Base-by-base conservation (phyloP, 345 rosid species). In the Eucalyptus globulus region DNA sequence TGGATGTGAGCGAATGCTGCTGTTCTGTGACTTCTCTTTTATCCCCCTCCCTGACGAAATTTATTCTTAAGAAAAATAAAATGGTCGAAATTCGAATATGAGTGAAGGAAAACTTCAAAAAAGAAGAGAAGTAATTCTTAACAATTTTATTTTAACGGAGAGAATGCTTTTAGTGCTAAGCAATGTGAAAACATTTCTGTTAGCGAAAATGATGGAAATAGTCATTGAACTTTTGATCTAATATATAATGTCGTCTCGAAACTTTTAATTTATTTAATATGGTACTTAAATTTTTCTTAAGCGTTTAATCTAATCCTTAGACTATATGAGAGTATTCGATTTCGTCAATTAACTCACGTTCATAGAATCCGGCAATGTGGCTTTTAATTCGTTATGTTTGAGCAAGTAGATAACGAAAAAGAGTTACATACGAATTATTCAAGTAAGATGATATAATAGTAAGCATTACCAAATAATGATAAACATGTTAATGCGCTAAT, bases 301-400 rank as follows among this genome's bases (percentile, higher is more conserved):
- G 27, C 11, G 1, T 21, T 37, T 4, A 40, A 37, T 76, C 5
- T 76, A 21, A 9, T 21, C 9, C 27, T 4, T n/a, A 13, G 4
- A n/a, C 0, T 19, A 1, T 21, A 3, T 3, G 27, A 76, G 24
- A 76, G 29, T 40, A 5, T 21, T 76, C 0, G 2, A 21, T 21
- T 7, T 6, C 3, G 3, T 40, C 27, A 12, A 40, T 76, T 76
- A 76, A 76, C 27, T 76, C 14, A 11, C 24, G 1, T 21, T 37
- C 3, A 40, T 1, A 37, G 0, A 76, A 76, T 37, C 4, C 1
- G 1, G 14, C 0, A 0, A 10, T 9, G 8, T 76, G 14, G 1
- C 14, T 37, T 37, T 76, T 2, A 21, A 76, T 37, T 6, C 1
- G 5, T 40, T 11, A 6, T 21, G 47, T 21, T 37, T 37, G 2